Evolutionary conservation across 495 filamentous ascomycete species (phyloP).

Genomic region (Apodospora peruviana): DNA sequence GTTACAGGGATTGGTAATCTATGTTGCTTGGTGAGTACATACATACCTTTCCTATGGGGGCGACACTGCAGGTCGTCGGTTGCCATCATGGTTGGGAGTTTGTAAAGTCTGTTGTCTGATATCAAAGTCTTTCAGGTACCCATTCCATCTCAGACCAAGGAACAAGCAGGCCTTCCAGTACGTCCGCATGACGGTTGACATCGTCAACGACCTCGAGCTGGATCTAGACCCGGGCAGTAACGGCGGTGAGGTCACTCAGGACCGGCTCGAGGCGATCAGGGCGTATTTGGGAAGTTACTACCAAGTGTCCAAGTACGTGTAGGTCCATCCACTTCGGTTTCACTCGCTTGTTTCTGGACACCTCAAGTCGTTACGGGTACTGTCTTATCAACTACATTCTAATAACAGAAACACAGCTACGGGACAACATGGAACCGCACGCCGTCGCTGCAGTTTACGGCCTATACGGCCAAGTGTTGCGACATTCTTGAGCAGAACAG

Average conservation of each 20-base stretch:
- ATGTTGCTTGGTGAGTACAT: conserved; percentile 38
- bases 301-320: conserved; percentile 26
- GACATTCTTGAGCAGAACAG: conserved; percentile 28
- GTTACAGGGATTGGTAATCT: conserved; percentile 39
- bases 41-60: background rate
- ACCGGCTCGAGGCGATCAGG: conserved; percentile 31
- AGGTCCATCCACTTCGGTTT: too few relatives aligned
- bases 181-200: conserved; percentile 41
- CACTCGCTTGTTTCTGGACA: too few relatives aligned
- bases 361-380: too few relatives aligned
- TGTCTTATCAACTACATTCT: too few relatives aligned
- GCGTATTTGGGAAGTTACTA: conserved; percentile 35
- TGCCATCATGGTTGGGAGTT: too few relatives aligned
- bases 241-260: conserved; percentile 1
- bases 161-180: conserved; percentile 39
- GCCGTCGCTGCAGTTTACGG: conserved; percentile 20
- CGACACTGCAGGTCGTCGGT: too few relatives aligned
- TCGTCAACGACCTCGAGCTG: conserved; percentile 38
- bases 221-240: conserved; percentile 26
- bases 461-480: conserved; percentile 29
- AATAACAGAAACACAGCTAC: conserved; percentile 25
- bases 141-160: conserved; percentile 43
- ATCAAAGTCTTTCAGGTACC: conserved; percentile 28
- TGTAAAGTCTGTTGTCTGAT: background rate
- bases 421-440: conserved; percentile 27